Percentiles rank a stretch among this genome's conserved stretches.
phyloP scores from a whole-genome alignment of 306 rosid genomes.

The Malus asiatica region DNA sequence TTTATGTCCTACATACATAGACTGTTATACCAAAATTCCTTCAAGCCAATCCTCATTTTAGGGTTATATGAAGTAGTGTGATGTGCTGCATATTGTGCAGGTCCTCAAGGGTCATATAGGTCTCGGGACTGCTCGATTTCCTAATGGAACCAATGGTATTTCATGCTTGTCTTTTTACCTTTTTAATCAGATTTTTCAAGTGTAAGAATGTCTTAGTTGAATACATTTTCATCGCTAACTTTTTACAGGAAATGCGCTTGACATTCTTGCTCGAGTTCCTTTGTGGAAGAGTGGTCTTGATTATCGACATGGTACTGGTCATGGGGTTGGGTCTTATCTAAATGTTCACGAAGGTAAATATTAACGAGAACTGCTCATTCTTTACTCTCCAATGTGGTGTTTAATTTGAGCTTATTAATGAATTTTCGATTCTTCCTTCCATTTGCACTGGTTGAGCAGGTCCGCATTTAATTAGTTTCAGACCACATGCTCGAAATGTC shows the following conservation, averaged over 20 bases:
- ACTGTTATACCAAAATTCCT: neutral
- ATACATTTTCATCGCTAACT: neutral
- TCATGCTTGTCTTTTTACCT: neutral
- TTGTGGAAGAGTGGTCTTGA: constrained; percentile 95
- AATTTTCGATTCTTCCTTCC: neutral
- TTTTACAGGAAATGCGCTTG: constrained; percentile 63
- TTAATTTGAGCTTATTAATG: neutral
- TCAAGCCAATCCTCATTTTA: neutral
- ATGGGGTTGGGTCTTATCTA: constrained; percentile 95
- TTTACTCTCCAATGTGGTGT: neutral
- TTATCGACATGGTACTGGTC: constrained; percentile 99
- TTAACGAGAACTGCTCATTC: constrained; percentile 11
- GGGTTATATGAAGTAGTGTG: constrained; percentile 7
- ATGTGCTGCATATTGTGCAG: constrained; percentile 40
- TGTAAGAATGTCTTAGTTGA: neutral
- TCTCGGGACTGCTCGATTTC: constrained; percentile 87
- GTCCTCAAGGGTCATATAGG: constrained; percentile 93
- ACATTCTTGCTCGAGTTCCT: constrained; percentile 92
- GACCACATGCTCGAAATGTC: constrained; percentile 79
- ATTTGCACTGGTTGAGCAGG: constrained; percentile 43
- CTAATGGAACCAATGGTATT: constrained; percentile 91
- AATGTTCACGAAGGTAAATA: constrained; percentile 90
- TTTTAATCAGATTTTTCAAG: constrained; percentile 1
- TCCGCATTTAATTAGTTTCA: constrained; percentile 94
- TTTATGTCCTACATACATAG: neutral